Conservation (phyloP, 331 rosid genomes). For the Dryas integrifolia region DNA sequence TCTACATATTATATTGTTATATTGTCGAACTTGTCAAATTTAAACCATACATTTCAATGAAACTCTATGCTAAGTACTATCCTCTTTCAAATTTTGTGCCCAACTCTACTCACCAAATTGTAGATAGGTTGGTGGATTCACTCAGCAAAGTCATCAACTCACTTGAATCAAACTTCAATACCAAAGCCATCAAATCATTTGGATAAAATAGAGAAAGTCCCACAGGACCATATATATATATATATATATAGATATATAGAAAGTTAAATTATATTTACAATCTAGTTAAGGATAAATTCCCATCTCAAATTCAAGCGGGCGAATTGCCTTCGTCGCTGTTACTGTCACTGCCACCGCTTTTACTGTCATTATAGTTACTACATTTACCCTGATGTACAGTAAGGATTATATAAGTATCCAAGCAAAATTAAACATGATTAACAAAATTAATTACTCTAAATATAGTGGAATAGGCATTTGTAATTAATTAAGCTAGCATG, state of each 20-base stretch:
- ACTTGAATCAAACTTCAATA: conserved; percentile 16
- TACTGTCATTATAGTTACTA: background rate
- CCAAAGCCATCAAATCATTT: conserved; percentile 13
- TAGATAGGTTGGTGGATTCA: background rate
- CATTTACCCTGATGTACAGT: background rate
- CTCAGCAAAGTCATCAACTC: background rate
- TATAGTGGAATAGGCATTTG: background rate
- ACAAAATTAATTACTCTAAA: conserved; percentile 13
- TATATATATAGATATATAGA: background rate
- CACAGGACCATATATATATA: conserved; percentile 12
- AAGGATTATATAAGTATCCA: conserved; percentile 8
- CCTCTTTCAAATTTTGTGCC: background rate
- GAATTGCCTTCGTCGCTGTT: conserved; percentile 44
- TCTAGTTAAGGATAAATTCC: conserved; percentile 14
- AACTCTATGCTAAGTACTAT: background rate
- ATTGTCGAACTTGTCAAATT: no score
- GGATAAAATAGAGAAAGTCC: conserved; percentile 7
- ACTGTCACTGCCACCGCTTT: conserved; percentile 18
- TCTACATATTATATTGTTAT: no score
- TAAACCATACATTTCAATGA: no score
- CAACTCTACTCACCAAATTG: background rate
- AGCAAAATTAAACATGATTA: conserved; percentile 3
- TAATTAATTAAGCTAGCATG: conserved; percentile 11
- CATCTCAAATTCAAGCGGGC: conserved; percentile 44
- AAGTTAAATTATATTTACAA: conserved; percentile 42